Evolutionary conservation across 805 yeast genomes (phyloP).

Genomic region (Hanseniaspora pseudoguilliermondii): DNA sequence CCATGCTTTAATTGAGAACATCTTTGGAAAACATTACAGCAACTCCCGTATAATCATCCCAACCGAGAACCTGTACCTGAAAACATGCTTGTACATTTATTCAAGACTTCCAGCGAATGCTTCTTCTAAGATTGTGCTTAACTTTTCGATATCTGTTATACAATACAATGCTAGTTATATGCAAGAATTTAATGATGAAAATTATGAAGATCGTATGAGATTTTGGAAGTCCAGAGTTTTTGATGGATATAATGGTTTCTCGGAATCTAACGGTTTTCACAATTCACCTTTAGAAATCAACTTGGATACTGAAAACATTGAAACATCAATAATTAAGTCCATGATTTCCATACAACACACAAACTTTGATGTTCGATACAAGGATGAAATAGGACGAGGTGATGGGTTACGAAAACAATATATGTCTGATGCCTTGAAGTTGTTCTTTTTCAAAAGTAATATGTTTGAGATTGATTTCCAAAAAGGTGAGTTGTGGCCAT

Average conservation of each 20-base stretch:
- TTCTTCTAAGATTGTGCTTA: neutral
- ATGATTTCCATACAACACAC: neutral
- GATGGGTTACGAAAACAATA: constrained; percentile 7
- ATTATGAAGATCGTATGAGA: neutral
- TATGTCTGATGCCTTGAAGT: neutral
- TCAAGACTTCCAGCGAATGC: neutral
- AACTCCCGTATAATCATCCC: neutral
- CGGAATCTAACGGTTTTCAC: neutral
- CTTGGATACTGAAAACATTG: neutral
- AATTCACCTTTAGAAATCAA: neutral
- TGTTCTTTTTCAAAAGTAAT: neutral
- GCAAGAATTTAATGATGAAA: neutral
- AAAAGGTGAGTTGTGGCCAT: neutral
- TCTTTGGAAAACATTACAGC: neutral
- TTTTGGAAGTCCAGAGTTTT: neutral
- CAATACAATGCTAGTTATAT: neutral
- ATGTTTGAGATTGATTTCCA: neutral
- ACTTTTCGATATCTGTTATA: neutral
- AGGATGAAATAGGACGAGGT: constrained; percentile 4
- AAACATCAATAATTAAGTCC: neutral
- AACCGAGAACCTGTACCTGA: neutral
- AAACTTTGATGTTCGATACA: neutral
- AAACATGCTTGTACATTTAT: neutral
- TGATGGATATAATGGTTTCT: too few relatives aligned
- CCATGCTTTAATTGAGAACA: neutral